A percentile compares a stretch with the other conserved stretches of the same genome.
phyloP scores from a whole-genome alignment of 495 filamentous ascomycete species.

The Entonaema liquescens region DNA sequence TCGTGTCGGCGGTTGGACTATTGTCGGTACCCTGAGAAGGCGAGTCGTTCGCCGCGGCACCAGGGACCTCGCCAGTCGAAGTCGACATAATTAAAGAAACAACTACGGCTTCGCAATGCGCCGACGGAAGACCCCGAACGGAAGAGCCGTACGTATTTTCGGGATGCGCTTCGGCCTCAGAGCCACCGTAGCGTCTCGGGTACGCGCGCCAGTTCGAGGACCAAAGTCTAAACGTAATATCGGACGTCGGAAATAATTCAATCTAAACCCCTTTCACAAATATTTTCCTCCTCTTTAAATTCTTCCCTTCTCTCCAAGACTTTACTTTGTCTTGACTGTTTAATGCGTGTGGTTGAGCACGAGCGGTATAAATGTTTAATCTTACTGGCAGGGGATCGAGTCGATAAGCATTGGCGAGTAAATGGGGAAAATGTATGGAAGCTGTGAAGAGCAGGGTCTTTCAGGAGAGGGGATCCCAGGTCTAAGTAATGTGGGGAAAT shows the following conservation, averaged over 20 bases:
- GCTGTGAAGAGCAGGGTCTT: constrained; percentile 8
- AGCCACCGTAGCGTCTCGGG: constrained; percentile 11
- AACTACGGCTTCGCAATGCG: neutral
- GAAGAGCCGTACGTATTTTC: constrained; percentile 16
- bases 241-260: constrained; percentile 1
- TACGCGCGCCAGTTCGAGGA: constrained; percentile 10
- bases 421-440: constrained; percentile 3
- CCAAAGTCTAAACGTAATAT: constrained; percentile 1
- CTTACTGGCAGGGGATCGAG: constrained; percentile 1
- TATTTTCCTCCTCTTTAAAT: neutral
- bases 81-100: constrained; percentile 28
- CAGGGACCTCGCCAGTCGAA: constrained; percentile 16
- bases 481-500: constrained; percentile 35
- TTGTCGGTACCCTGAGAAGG: constrained; percentile 42
- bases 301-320: neutral
- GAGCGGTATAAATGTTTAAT: constrained; percentile 2
- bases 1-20: constrained; percentile 38
- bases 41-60: constrained; percentile 37
- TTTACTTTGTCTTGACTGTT: neutral
- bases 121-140: constrained; percentile 7
- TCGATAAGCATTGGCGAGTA: constrained; percentile 5
- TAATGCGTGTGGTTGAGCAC: neutral
- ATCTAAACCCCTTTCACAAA: neutral
- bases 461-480: constrained; percentile 11
- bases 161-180: constrained; percentile 28